Base-by-base conservation (phyloP, 2,329 filamentous ascomycete genomes). In the Byssothecium circinans region DNA sequence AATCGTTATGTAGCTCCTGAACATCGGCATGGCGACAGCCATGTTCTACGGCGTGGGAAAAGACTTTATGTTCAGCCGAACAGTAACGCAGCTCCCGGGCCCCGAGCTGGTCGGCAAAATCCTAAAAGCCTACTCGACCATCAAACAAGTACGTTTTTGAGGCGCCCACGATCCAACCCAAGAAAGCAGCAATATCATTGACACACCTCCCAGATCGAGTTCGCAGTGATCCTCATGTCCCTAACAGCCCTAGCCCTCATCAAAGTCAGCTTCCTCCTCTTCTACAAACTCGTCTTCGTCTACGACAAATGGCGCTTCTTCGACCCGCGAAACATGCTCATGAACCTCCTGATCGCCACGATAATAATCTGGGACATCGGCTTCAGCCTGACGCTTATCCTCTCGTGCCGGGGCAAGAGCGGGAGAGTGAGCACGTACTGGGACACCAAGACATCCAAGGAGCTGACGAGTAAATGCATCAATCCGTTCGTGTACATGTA, bases 81-180 rank as follows among this genome's bases (percentile, higher is more conserved):
- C 23, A 7, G 23, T 32, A 25, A 30, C n/a, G 7, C 14, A 30
- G 39, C 39, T 41, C 4, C 39, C 39, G 19, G 27, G 27, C 3
- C 4, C 12, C 1, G 2, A 30, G 17, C 39, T 41, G 25, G 4
- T 8, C 4, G 39, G 25, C 15, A 30, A 32, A 18, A 17, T 32
- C 10, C 25, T 41, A 15, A 17, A 30, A 30, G 25, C 39, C n/a
- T 41, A 30, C 17, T 30, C 15, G n/a, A 41, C 27, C 7, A 30
- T 32, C 39, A 41, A 41, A 32, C 14, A 41, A 17, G 39, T 41
- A 32, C n/a, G n/a, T n/a, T n/a, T n/a, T n/a, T n/a, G n/a, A n/a
- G n/a, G 14, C 19, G 15, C 12, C 10, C 12, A 5, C 4, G 8
- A 18, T 19, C 4, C 15, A 17, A 12, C 17, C n/a, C 8, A 4